These are phyloP conservation scores for Pestalotiopsis sp. DNA, from an alignment of 2,329 filamentous ascomycete species.

Conservation along the genomic window DNA sequence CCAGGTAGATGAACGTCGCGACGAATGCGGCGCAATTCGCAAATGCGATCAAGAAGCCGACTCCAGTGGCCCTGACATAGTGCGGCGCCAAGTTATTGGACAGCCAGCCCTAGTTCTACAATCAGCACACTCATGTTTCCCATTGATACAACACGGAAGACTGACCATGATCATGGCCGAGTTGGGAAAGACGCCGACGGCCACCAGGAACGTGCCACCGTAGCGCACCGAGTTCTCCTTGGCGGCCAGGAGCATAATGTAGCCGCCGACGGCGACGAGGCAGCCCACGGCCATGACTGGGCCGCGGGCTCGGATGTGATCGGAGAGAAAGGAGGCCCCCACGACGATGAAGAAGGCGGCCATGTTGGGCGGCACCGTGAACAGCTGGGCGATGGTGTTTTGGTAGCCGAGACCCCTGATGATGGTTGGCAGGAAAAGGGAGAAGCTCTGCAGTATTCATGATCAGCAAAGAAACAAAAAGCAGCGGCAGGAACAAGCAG, in stretches of 20 bases:
- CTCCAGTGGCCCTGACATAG: slow-evolving; percentile 43
- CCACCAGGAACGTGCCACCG: slow-evolving; percentile 80
- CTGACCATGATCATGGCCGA: slow-evolving; percentile 12
- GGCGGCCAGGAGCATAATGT: slow-evolving; percentile 75
- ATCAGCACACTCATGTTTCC: neutral
- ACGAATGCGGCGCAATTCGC: slow-evolving; percentile 46
- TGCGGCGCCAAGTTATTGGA: slow-evolving; percentile 46
- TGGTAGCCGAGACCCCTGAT: slow-evolving; percentile 54
- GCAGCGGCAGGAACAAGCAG: neutral
- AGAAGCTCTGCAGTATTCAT: slow-evolving; percentile 46
- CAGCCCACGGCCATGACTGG: slow-evolving; percentile 64
- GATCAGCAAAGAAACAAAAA: neutral
- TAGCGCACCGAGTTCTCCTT: slow-evolving; percentile 72
- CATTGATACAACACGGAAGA: neutral
- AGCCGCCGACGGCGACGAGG: slow-evolving; percentile 75
- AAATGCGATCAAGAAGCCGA: slow-evolving; percentile 42
- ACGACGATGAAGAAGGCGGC: slow-evolving; percentile 60
- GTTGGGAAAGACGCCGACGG: slow-evolving; percentile 83
- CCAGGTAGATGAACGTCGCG: slow-evolving; percentile 46
- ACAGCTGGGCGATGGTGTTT: slow-evolving; percentile 67
- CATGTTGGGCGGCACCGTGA: slow-evolving; percentile 74
- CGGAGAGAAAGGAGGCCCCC: slow-evolving; percentile 4
- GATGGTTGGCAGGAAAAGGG: slow-evolving; percentile 79
- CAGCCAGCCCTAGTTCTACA: slow-evolving; percentile 35
- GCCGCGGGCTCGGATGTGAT: slow-evolving; percentile 37